Base-by-base conservation (phyloP, 495 filamentous ascomycete species). In the Zalerion maritima region DNA sequence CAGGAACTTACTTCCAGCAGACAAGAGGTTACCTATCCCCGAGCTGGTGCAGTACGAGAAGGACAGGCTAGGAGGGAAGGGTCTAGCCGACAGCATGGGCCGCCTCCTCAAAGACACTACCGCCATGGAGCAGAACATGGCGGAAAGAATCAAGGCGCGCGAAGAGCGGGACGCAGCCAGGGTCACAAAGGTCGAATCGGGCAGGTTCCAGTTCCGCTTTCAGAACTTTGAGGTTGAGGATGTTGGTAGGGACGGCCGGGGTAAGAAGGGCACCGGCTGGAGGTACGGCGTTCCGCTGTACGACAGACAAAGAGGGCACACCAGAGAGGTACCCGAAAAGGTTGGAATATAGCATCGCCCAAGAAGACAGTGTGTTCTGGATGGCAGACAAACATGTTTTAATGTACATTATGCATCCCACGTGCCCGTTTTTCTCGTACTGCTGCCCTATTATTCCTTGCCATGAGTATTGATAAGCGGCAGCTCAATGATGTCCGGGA, bases 21-120 rank as follows among this genome's bases (percentile, higher is more conserved):
- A 97, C 40, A 58, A 73, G 26, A 77, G 82, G 44, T 81, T 96
- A 26, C 85, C 85, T 5, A 83, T 94, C 48, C 84, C 87, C 2
- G 78, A 93, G 43, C 60, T 96, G 23, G 61, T 93, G 12, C 46
- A 63, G 18, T 49, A 73, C 31, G 75, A 81, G 38, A 58, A 51
- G 31, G 67, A 71, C 29, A 36, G 53, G 26, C 14, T 49, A 3
- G 42, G 50, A 21, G 56, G 54, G 5, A 31, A 45, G 36, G 46
- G 52, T 1, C 13, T 26, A n/a, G 40, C 24, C 26, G 43, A 45
- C 3, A 38, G 40, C n/a, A 40, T 55, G 31, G n/a, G n/a, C n/a
- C n/a, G n/a, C n/a, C n/a, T n/a, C n/a, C n/a, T n/a, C n/a, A n/a
- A n/a, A n/a, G n/a, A n/a, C n/a, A n/a, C n/a, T n/a, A n/a, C n/a